Evolutionary conservation across 495 filamentous ascomycete species (phyloP).

Genomic region (Neurospora sp.): DNA sequence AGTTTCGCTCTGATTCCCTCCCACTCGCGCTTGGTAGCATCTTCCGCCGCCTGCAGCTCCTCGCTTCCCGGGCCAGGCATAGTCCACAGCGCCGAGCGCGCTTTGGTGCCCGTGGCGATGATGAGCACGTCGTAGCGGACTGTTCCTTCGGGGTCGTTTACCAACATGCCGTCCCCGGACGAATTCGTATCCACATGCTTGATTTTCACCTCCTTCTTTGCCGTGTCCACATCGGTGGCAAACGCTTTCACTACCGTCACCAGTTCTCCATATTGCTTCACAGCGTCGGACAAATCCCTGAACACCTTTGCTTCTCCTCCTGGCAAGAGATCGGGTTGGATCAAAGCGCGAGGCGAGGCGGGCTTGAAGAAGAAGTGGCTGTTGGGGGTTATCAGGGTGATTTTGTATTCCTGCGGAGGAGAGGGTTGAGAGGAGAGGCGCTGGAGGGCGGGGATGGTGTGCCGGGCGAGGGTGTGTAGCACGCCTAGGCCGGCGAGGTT

Average conservation of each 20-base stretch:
- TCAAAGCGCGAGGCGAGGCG: conserved; percentile 29
- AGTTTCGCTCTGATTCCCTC: neutral
- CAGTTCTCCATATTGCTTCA: neutral
- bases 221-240: neutral
- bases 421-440: conserved; percentile 12
- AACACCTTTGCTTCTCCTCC: conserved; percentile 22
- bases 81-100: neutral
- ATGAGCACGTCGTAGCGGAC: neutral
- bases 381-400: conserved; percentile 32
- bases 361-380: conserved; percentile 32
- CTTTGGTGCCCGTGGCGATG: conserved; percentile 5
- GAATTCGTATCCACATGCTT: neutral
- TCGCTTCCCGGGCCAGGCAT: neutral
- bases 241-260: neutral
- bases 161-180: neutral
- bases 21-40: neutral
- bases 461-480: conserved; percentile 27
- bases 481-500: conserved; percentile 25
- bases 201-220: neutral
- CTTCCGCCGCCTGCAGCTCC: neutral
- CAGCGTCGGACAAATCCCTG: neutral
- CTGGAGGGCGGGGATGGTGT: conserved; percentile 20
- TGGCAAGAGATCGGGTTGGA: conserved; percentile 23
- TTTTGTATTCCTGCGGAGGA: conserved; percentile 14
- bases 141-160: neutral